Base-by-base conservation (phyloP, 371 early-diverging fungal species). In the Mortierella sp. region DNA sequence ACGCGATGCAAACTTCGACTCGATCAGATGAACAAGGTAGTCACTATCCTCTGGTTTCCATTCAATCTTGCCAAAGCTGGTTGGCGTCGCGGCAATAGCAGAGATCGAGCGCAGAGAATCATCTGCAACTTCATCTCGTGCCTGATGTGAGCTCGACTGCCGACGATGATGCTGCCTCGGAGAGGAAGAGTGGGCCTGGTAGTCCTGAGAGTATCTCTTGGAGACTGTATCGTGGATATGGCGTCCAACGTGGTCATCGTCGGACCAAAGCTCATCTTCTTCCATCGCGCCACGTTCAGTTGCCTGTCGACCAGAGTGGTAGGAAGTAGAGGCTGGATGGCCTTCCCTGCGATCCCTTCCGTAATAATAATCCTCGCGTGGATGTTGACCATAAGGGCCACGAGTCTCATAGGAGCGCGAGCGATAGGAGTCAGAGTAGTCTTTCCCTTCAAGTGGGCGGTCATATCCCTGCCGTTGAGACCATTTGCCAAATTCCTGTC, bases 21-120 rank as follows among this genome's bases (percentile, higher is more conserved):
- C 75, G 39, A 79, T 79, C 54, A 79, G 30, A 9, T 66, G 72
- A 3, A 79, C 80, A 5, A 79, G 64, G 26, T 64, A 79, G 24
- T 79, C 80, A 14, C 80, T 79, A 51, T 79, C 80, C 62, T 79
- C 80, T 11, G 80, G 64, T 40, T 79, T 79, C 80, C 80, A 79
- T 32, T 79, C 80, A 43, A 79, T 79, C 47, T 79, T 79, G 43
- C 80, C 80, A 79, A 75, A 79, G 52, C 68, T 79, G 4, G 66
- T 75, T 11, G 80, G 75, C 43, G 80, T 68, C 6, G 75, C 69
- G 3, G 72, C 71, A 64, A 78, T 78, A 45, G 70, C 66, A 0
- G 73, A 65, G 10, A 70, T 35, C 20, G 67, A 26, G 32, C 68
- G 67, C 14, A 59, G 22, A 24, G 60, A 43, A n/a, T 70, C 70